phyloP scores from a whole-genome alignment of 345 rosid species.

The Carallia pectinifolia region DNA sequence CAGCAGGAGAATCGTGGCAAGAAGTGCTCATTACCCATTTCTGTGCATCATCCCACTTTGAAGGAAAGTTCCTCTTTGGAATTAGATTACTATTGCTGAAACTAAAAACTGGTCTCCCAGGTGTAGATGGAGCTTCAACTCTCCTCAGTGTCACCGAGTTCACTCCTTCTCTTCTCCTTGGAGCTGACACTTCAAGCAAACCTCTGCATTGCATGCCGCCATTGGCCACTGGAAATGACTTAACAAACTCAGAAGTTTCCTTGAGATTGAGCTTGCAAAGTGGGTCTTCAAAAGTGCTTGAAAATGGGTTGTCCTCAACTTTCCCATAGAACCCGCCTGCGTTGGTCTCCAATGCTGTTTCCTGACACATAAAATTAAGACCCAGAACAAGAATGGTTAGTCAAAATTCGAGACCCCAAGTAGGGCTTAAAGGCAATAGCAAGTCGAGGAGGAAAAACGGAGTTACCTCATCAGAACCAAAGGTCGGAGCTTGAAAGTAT shows the following conservation, averaged over 20 bases:
- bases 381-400: neutral
- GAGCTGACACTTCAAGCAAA: slow-evolving; percentile 40
- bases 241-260: slow-evolving; percentile 74
- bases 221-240: slow-evolving; percentile 48
- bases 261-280: slow-evolving; percentile 68
- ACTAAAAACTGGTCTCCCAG: slow-evolving; percentile 79
- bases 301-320: slow-evolving; percentile 54
- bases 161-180: slow-evolving; percentile 56
- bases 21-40: slow-evolving; percentile 72
- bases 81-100: slow-evolving; percentile 50
- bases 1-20: slow-evolving; percentile 63
- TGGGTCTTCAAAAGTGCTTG: slow-evolving; percentile 51
- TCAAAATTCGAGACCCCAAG: neutral
- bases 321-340: slow-evolving; percentile 33
- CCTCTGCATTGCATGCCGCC: slow-evolving; percentile 33
- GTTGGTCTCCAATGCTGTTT: slow-evolving; percentile 32
- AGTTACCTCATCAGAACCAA: slow-evolving; percentile 32
- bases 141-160: slow-evolving; percentile 46
- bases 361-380: slow-evolving; percentile 28
- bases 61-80: slow-evolving; percentile 73
- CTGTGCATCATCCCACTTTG: slow-evolving; percentile 95
- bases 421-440: neutral
- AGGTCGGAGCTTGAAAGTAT: slow-evolving; percentile 34
- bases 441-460: neutral
- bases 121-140: slow-evolving; percentile 67